Evolutionary conservation across 2,329 filamentous ascomycete species (phyloP), one percentile per base, ranked within the genome.

Genomic region (Emericellopsis cladophorae): DNA sequence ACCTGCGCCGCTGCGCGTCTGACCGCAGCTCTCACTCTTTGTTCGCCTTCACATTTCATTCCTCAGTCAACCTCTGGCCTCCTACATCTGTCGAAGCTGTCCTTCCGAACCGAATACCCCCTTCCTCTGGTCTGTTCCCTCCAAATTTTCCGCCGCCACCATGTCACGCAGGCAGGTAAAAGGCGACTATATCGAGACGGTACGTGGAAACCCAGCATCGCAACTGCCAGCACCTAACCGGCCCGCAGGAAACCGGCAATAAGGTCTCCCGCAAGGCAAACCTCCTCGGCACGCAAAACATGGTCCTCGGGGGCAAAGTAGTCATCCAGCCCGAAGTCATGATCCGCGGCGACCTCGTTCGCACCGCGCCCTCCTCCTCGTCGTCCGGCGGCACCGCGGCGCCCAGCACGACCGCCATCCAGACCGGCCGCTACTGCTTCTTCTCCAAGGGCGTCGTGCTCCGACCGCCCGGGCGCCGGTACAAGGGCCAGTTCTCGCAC

Each of bases 181-280:
- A 64, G 86, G 86, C 62, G 89, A 95, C 62, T 96, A 95, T 59
- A 95, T 98, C 47, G 90, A 95, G 65, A 98, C 92, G 41, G 89
- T 94, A 72, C 53, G 42, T 26, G 9, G 31, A 10, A 11, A 39
- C 18, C 36, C 22, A 33, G 36, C 14, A 31, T 33, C 35, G 15
- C 6, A 7, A 16, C 12, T 6, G 5, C 14, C 31, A 15, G 14
- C 21, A 23, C 4, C 38, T 29, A 12, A 29, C 26, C 32, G 31
- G 42, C 37, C 16, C 31, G 12, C 4, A 94, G 89, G 90, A 96
- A 65, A 95, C 89, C 3, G 92, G 92, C 50, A 98, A 98, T 74
- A 96, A 96, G 67, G 92, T 98, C 54, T 90, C 89, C 32, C 86
- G 92, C 49, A 87, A 87, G 51, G 85, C 87, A 46, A 81, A 83